Percentiles rank a stretch among this genome's conserved stretches.
These are phyloP conservation scores for Candida corydali DNA, from an alignment of 805 yeast genomes.

Conservation along the genomic window DNA sequence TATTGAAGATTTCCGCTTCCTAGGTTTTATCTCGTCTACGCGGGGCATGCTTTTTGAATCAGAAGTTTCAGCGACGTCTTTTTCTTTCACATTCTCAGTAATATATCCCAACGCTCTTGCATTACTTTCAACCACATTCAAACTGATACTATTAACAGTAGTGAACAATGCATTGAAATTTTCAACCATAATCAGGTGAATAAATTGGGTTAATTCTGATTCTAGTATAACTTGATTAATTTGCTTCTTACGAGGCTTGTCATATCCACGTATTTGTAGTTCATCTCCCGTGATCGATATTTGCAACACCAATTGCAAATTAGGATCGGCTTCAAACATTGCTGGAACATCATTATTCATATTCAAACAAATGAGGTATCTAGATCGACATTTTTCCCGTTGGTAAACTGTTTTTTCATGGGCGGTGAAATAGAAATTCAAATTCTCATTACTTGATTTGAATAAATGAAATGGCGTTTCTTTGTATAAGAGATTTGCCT, in stretches of 20 bases:
- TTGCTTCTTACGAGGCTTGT: background rate
- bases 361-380: slow-evolving; percentile 65
- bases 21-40: background rate
- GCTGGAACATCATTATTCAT: slow-evolving; percentile 33
- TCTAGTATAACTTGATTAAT: slow-evolving; percentile 7
- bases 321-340: slow-evolving; percentile 30
- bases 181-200: slow-evolving; percentile 19
- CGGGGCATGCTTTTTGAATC: background rate
- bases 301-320: slow-evolving; percentile 46
- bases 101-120: slow-evolving; percentile 11
- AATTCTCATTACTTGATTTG: slow-evolving; percentile 35
- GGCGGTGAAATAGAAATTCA: slow-evolving; percentile 59
- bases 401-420: slow-evolving; percentile 54
- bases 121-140: slow-evolving; percentile 17
- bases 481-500: slow-evolving; percentile 71
- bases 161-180: slow-evolving; percentile 17
- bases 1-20: slow-evolving; percentile 1
- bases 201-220: slow-evolving; percentile 16
- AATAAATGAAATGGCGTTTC: slow-evolving; percentile 85
- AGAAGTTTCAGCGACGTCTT: background rate
- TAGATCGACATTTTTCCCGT: slow-evolving; percentile 55
- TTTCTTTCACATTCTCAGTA: background rate
- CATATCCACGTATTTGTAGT: slow-evolving; percentile 12
- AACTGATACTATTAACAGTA: slow-evolving; percentile 18
- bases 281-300: slow-evolving; percentile 32